phyloP scores from a whole-genome alignment of 148 eudicot species.

The Vaccinium vitisidaea region DNA sequence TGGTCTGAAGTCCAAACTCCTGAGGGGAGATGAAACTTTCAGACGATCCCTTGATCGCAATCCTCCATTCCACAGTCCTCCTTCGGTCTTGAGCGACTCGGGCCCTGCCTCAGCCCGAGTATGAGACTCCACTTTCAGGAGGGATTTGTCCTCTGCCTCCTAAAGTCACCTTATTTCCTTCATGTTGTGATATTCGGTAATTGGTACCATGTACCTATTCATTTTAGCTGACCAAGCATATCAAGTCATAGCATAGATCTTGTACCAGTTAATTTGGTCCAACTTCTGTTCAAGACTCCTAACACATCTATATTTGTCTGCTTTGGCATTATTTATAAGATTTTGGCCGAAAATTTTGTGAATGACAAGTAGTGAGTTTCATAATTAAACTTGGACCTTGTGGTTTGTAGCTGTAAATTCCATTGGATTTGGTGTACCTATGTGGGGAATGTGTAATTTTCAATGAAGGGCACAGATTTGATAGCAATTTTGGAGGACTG shows the following conservation, averaged over 20 bases:
- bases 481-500: not conserved
- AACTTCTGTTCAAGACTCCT: not conserved
- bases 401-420: not conserved
- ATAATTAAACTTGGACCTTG: not conserved
- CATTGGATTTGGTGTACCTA: not conserved
- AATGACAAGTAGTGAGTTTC: not conserved
- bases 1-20: no score
- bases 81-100: no score
- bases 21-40: no score
- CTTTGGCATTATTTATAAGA: not conserved
- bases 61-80: no score
- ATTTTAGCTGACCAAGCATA: not conserved
- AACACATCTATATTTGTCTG: not conserved
- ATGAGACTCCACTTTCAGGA: no score
- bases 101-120: no score
- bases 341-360: not conserved
- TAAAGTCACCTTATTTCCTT: no score
- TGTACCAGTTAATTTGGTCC: constrained; percentile 1
- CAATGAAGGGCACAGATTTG: not conserved
- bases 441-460: not conserved
- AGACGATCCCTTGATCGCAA: no score
- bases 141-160: no score
- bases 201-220: not conserved
- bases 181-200: no score
- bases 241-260: constrained; percentile 2